Conservation (phyloP, 2,329 filamentous ascomycete species). For the Aspergillus ochraceoroseus region DNA sequence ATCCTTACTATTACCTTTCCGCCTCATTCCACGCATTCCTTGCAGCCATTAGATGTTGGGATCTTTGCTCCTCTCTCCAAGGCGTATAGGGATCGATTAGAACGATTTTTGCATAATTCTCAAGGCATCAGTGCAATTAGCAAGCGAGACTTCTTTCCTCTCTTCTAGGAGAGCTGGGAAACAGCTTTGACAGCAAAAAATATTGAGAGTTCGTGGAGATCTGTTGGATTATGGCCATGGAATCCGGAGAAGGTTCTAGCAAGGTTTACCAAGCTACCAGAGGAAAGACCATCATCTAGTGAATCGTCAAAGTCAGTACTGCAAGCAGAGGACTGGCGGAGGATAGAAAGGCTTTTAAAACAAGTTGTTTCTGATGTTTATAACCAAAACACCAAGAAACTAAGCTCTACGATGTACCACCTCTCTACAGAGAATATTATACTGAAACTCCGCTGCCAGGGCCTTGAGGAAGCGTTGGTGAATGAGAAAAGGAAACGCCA, state of each 20-base stretch:
- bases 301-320: not conserved
- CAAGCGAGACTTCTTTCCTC: conserved; percentile 6
- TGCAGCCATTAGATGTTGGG: conserved; percentile 10
- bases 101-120: not conserved
- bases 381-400: conserved; percentile 7
- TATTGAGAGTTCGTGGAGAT: conserved; percentile 5
- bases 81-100: conserved; percentile 4
- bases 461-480: conserved; percentile 1
- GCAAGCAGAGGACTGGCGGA: conserved; percentile 3
- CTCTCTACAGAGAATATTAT: conserved; percentile 9
- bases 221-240: conserved; percentile 1
- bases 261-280: not conserved
- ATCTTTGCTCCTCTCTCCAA: conserved; percentile 6
- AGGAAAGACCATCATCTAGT: not conserved
- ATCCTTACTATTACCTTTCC: conserved; percentile 7
- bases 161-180: conserved; percentile 5
- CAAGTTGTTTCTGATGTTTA: conserved; percentile 1
- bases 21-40: conserved; percentile 7
- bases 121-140: conserved; percentile 1
- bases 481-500: conserved; percentile 8
- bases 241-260: conserved; percentile 6
- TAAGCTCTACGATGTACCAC: conserved; percentile 4
- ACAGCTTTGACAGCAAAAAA: conserved; percentile 5
- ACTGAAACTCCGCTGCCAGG: conserved; percentile 1
- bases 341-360: conserved; percentile 7